phyloP scores from a whole-genome alignment of 1,139 yeast genomes.

The Kodamaea ohmeri region DNA sequence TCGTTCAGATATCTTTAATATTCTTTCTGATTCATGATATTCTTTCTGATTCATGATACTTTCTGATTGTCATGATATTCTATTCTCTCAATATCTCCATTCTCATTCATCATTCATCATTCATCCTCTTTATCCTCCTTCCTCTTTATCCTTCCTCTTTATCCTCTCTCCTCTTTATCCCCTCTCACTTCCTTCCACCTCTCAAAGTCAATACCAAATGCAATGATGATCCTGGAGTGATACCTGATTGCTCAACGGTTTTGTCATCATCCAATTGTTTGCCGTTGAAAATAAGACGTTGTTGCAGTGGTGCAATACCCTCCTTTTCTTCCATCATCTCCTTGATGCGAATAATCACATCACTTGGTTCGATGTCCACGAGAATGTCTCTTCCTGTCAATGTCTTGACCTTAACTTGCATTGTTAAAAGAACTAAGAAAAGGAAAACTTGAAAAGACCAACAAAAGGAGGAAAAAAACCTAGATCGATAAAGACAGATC shows the following conservation, averaged over 20 bases:
- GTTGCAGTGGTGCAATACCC: conserved; percentile 97
- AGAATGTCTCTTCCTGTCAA: conserved; percentile 84
- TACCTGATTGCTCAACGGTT: conserved; percentile 66
- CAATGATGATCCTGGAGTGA: conserved; percentile 72
- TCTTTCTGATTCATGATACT: no score
- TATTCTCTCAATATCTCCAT: no score
- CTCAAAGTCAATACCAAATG: conserved; percentile 88
- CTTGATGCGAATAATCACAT: conserved; percentile 76
- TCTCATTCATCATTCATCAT: no score
- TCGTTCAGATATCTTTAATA: no score
- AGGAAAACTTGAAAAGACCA: neutral
- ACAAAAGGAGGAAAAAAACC: no score
- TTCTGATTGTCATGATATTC: no score
- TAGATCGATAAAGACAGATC: no score
- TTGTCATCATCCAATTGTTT: conserved; percentile 84
- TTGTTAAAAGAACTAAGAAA: conserved; percentile 17
- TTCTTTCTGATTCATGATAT: no score
- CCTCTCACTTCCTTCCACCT: conserved; percentile 54
- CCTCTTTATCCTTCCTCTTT: neutral
- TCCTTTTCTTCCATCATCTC: conserved; percentile 95
- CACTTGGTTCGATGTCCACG: conserved; percentile 74
- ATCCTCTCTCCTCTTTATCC: neutral
- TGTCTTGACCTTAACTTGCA: conserved; percentile 73
- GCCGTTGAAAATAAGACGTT: conserved; percentile 85
- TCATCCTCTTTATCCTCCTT: neutral